Evolutionary conservation across 2,329 filamentous ascomycete species (phyloP), one percentile per base, ranked within the genome.

Genomic region (Immersiporthe knoxdaviesiana): DNA sequence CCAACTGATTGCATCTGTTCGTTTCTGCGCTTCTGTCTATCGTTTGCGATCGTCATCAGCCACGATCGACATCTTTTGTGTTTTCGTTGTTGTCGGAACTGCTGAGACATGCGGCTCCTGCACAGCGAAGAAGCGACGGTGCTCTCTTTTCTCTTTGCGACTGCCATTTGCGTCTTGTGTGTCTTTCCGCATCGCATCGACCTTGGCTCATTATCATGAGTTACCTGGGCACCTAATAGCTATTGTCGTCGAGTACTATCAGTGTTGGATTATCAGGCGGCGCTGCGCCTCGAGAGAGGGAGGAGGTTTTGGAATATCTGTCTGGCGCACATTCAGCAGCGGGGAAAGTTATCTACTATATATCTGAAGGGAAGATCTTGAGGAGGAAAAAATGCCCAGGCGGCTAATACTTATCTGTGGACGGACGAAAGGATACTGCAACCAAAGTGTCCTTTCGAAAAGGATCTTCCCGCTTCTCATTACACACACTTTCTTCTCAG

Each of bases 101-200:
- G 82, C 79, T 83, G 82, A 83, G 83, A 86, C 83, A 83, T 87
- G 83, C 83, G 78, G 85, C 85, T 84, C 30, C 30, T 37, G 37
- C 59, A 62, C 59, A 84, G 86, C 81, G 87, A 85, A 87, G 87
- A 85, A 87, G 83, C 84, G 84, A 85, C 85, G 81, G 79, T 83
- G 78, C 76, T 78, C 74, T 72, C 66, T 70, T 71, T 65, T 66
- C 58, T 63, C 61, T 66, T 47, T 64, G 63, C 67, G 37, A 67
- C 54, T 67, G 65, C 64, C 32, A 66, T 66, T 70, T 59, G 60
- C 59, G 74, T 77, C 81, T 76, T 74, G 72, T 74, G n/a, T 61
- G n/a, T 78, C n/a, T n/a, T 75, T 71, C 73, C 74, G 64, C 66
- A 37, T 61, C 60, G 63, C 63, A 76, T 75, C 75, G 74, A 76